Base-by-base conservation (phyloP, 805 yeast species). In the Kodamaea nitidulidarum region DNA sequence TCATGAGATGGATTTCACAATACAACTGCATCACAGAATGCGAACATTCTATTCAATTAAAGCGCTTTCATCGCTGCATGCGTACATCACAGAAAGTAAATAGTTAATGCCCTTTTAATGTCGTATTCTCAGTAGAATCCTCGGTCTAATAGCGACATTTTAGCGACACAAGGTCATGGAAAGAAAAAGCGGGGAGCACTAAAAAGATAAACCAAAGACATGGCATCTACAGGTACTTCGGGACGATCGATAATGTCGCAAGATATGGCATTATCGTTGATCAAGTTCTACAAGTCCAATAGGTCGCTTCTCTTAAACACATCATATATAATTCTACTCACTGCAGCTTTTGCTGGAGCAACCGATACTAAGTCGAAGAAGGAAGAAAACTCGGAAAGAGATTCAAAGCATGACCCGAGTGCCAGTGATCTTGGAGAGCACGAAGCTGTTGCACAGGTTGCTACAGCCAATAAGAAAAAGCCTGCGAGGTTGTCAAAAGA, bases 301-400 rank as follows among this genome's bases (percentile, higher is more conserved):
- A 51, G 74, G 36, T 63, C 67, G 14, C 50, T 66, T 9, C 54
- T 68, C 8, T 56, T 68, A 28, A 68, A 68, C 47, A 65, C 70
- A 5, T 61, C 71, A 7, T 68, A 67, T 46, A 63, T 67, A 30
- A 59, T 68, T 17, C 51, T 68, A 16, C 53, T 68, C 15, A 66
- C 71, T 0, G 65, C 71, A 5, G 73, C 71, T 2, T 68, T 68
- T 42, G 55, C 70, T 0, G 69, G 71, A 2, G 73, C 70, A 16
- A 66, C 73, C 17, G 54, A 50, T 21, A 58, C 60, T 25, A 30
- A 30, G 15, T 43, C 61, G 4, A 38, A 35, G 11, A 41, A 40
- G 18, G 36, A 40, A 18, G 31, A 25, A 8, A 9, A 25, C 15
- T 25, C 28, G 7, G 33, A 36, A 20, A 24, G 38, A 16, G 36